A percentile compares a stretch with the other conserved stretches of the same genome.
Conservation (phyloP, 169 alveolate species). For the Plasmodium gaboni region DNA sequence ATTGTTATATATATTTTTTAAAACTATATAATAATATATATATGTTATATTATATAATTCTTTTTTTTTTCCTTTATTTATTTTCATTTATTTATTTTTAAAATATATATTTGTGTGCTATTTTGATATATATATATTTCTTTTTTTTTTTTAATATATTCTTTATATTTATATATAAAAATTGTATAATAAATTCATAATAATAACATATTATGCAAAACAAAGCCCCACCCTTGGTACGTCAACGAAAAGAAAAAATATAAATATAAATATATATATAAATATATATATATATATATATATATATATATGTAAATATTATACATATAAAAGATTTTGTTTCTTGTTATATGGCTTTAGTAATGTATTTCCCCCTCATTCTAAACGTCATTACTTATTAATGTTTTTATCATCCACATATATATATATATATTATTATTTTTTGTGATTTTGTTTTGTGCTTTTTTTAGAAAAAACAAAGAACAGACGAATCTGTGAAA, state of each 20-base stretch:
- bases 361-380: too few relatives aligned
- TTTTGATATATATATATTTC: too few relatives aligned
- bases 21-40: too few relatives aligned
- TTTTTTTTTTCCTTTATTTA: too few relatives aligned
- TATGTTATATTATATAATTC: too few relatives aligned
- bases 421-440: neutral
- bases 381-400: too few relatives aligned
- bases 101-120: too few relatives aligned
- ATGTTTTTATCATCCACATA: neutral
- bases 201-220: slow-evolving; percentile 48
- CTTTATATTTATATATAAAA: too few relatives aligned
- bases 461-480: slow-evolving; percentile 21
- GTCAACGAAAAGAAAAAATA: slow-evolving; percentile 15
- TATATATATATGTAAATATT: neutral
- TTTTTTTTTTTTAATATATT: too few relatives aligned
- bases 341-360: too few relatives aligned
- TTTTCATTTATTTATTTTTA: too few relatives aligned
- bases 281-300: neutral
- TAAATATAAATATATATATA: neutral
- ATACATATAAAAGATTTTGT: neutral
- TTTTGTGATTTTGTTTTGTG: neutral
- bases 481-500: slow-evolving; percentile 39
- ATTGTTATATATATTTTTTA: too few relatives aligned
- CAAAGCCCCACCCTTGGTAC: slow-evolving; percentile 43
- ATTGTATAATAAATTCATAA: neutral